Conservation (phyloP, 352 stramenopile species). For the Phytophthora brassicae region DNA sequence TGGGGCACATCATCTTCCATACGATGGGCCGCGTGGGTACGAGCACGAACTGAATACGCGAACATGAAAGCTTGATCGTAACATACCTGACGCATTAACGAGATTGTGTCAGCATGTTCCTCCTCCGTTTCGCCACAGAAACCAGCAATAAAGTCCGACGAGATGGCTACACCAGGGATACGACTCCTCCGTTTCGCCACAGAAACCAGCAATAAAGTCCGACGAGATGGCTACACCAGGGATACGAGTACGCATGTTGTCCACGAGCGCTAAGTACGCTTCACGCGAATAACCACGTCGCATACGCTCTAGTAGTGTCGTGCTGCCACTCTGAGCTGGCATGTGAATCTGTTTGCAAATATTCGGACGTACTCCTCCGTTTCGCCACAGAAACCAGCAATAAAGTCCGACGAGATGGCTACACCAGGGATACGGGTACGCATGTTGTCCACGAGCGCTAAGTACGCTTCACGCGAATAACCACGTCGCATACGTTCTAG, state of each 20-base stretch:
- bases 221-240: slow-evolving; percentile 89
- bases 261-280: slow-evolving; percentile 96
- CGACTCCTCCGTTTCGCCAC: slow-evolving; percentile 96
- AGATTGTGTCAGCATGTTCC: slow-evolving; percentile 95
- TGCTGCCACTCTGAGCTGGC: slow-evolving; percentile 96
- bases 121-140: slow-evolving; percentile 99
- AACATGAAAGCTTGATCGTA: slow-evolving; percentile 99
- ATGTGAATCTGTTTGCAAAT: slow-evolving; percentile 99
- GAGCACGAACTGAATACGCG: slow-evolving; percentile 95
- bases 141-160: slow-evolving; percentile 97
- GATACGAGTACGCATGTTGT: slow-evolving; percentile 87
- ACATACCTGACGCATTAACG: slow-evolving; percentile 75
- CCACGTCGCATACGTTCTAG: slow-evolving; percentile 94
- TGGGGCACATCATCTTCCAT: slow-evolving; percentile 96
- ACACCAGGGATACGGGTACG: slow-evolving; percentile 77
- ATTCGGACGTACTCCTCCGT: slow-evolving; percentile 94
- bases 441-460: slow-evolving; percentile 94
- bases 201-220: slow-evolving; percentile 99
- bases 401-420: slow-evolving; percentile 95
- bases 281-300: slow-evolving; percentile 96
- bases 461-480: slow-evolving; percentile 97
- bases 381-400: slow-evolving; percentile 99
- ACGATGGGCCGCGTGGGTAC: slow-evolving; percentile 94
- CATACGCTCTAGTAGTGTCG: slow-evolving; percentile 90
- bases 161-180: slow-evolving; percentile 86